Evolutionary conservation across 257 asterid genomes (phyloP).

Genomic region (Jacaranda mimosifolia): DNA sequence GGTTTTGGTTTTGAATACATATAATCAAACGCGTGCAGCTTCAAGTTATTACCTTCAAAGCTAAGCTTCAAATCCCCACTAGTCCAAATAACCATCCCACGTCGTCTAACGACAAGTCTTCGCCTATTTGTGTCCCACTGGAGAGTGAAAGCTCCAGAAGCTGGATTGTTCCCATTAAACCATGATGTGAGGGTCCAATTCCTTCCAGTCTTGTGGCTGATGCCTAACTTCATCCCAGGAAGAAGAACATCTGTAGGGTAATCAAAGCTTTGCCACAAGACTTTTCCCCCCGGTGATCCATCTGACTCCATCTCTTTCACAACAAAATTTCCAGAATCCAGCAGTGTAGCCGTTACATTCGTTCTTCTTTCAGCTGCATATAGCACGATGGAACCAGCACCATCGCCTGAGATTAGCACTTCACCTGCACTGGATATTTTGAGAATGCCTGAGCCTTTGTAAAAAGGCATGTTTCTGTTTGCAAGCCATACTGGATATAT

Average conservation of each 20-base stretch:
- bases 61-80: constrained; percentile 23
- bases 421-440: constrained; percentile 28
- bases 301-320: constrained; percentile 24
- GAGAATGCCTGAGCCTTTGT: constrained; percentile 17
- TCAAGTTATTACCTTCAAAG: neutral
- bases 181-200: constrained; percentile 56
- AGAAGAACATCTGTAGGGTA: no score
- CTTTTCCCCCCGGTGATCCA: neutral
- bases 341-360: constrained; percentile 33
- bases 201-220: constrained; percentile 37
- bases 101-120: constrained; percentile 27
- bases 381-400: neutral
- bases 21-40: constrained; percentile 12
- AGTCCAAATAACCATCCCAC: constrained; percentile 32
- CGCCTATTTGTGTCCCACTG: constrained; percentile 33
- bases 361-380: constrained; percentile 23
- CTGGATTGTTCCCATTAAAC: constrained; percentile 18
- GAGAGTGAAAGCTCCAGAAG: constrained; percentile 45
- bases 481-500: no score
- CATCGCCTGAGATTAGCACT: constrained; percentile 9
- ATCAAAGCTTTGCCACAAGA: no score
- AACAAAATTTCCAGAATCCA: constrained; percentile 44
- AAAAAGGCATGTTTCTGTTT: no score
- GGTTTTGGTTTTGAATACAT: neutral
- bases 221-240: no score